These are phyloP conservation scores for Hemileccinum impolitum DNA, from an alignment of 768 basidiomycete genomes.

Conservation along the genomic window DNA sequence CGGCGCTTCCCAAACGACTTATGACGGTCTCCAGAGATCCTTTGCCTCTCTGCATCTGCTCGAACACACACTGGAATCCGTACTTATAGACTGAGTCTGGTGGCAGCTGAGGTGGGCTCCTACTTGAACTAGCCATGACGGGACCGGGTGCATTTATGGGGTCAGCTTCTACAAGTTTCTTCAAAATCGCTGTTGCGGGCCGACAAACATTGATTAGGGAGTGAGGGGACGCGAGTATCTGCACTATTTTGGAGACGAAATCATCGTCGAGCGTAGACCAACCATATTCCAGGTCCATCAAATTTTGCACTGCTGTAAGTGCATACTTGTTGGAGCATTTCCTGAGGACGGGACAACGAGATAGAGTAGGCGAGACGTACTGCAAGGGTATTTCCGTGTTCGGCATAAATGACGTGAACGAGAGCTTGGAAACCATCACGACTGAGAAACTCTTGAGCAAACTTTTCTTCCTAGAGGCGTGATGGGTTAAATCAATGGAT, in stretches of 20 bases:
- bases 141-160: constrained; percentile 63
- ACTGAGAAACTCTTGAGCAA: constrained; percentile 73
- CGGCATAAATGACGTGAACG: constrained; percentile 60
- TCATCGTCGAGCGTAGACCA: constrained; percentile 69
- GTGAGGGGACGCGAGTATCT: constrained; percentile 69
- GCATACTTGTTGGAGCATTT: constrained; percentile 56
- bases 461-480: constrained; percentile 70
- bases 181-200: constrained; percentile 86
- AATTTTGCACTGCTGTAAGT: constrained; percentile 78
- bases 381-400: constrained; percentile 82
- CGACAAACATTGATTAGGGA: constrained; percentile 88
- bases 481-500: not conserved
- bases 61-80: constrained; percentile 81
- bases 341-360: constrained; percentile 3
- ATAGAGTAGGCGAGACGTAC: constrained; percentile 38
- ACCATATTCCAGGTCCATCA: constrained; percentile 84
- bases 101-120: constrained; percentile 45
- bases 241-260: constrained; percentile 77
- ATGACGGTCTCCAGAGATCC: constrained; percentile 81
- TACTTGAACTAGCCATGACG: constrained; percentile 57
- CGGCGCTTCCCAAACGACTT: constrained; percentile 70
- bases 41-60: constrained; percentile 73
- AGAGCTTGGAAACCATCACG: constrained; percentile 70
- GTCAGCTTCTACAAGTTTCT: constrained; percentile 86
- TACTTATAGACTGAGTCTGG: constrained; percentile 77